Conservation (phyloP, 495 filamentous ascomycete species). For the Pyronema omphalodes region DNA sequence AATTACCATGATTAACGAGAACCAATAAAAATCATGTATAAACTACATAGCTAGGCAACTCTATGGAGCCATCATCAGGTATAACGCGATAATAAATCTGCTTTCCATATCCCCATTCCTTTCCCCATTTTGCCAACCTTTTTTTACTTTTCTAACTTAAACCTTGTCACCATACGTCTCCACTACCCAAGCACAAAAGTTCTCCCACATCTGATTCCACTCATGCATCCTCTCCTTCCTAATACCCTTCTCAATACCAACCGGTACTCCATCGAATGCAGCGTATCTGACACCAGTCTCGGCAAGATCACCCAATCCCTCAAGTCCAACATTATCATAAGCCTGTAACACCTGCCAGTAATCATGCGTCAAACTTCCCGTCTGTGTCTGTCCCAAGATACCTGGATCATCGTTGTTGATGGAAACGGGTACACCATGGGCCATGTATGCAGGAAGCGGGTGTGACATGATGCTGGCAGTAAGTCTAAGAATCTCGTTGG, state of each 20-base stretch:
- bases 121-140: no score
- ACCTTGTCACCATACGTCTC: constrained; percentile 46
- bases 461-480: constrained; percentile 58
- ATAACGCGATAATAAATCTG: no score
- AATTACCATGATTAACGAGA: no score
- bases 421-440: constrained; percentile 58
- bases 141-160: neutral
- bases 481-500: constrained; percentile 65
- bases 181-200: constrained; percentile 82
- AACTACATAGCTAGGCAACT: no score
- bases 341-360: constrained; percentile 85
- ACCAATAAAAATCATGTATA: no score
- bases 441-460: constrained; percentile 64
- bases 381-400: constrained; percentile 56
- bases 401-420: constrained; percentile 78
- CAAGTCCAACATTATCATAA: constrained; percentile 67
- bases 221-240: constrained; percentile 55
- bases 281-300: constrained; percentile 89
- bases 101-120: no score
- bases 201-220: constrained; percentile 68
- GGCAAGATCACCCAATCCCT: constrained; percentile 63
- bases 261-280: constrained; percentile 58
- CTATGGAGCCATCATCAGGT: no score
- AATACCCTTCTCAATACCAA: constrained; percentile 47
- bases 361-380: constrained; percentile 49